phyloP scores from a whole-genome alignment of 176 grass and related monocot species.

The Rhynchospora breviuscula region DNA sequence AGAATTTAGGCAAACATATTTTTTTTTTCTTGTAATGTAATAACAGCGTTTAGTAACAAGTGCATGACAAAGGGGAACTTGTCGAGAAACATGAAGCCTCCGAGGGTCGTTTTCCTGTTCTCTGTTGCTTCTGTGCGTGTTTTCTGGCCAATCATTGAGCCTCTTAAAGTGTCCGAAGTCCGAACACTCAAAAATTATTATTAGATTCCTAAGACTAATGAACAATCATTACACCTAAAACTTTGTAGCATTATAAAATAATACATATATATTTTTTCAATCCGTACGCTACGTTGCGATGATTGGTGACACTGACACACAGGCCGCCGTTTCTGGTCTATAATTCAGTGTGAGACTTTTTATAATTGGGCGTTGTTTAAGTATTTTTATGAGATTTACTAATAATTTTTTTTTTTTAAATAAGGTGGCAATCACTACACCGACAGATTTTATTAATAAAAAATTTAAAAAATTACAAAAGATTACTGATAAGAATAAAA shows the following conservation, averaged over 20 bases:
- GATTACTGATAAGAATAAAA: too few relatives aligned
- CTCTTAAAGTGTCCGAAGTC: conserved; percentile 8
- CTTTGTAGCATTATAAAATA: background rate
- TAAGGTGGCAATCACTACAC: too few relatives aligned
- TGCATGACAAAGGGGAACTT: background rate
- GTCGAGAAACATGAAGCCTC: conserved; percentile 1
- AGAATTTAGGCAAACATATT: background rate
- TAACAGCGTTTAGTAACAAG: background rate
- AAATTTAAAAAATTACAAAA: too few relatives aligned
- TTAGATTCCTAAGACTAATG: conserved; percentile 16
- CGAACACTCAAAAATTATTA: background rate
- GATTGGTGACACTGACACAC: background rate
- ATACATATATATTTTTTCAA: background rate
- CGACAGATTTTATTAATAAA: too few relatives aligned
- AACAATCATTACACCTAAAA: conserved; percentile 8
- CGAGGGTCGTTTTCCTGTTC: background rate
- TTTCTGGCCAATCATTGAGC: background rate
- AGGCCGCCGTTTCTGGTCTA: background rate
- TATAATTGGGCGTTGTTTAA: too few relatives aligned
- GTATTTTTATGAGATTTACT: too few relatives aligned
- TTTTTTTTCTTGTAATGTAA: background rate
- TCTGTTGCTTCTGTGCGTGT: background rate
- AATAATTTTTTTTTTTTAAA: too few relatives aligned
- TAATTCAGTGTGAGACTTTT: too few relatives aligned
- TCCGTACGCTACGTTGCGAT: background rate